phyloP scores from a whole-genome alignment of 192 early-diverging fungal genomes.

The Pecoramyces ruminantium region DNA sequence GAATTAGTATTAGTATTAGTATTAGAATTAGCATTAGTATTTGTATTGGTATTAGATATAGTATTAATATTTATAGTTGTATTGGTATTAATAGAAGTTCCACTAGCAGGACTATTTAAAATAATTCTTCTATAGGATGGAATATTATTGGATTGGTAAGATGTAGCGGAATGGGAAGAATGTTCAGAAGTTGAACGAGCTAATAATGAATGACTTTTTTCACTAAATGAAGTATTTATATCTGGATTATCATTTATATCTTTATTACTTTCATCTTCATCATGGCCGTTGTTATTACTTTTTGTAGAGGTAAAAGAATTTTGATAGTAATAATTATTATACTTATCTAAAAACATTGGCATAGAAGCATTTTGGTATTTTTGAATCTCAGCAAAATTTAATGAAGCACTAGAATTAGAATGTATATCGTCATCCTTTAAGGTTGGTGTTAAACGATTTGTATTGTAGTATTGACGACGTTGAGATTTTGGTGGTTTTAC shows the following conservation, averaged over 20 bases:
- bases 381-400: not conserved
- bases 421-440: not conserved
- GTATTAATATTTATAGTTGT: too few species aligned
- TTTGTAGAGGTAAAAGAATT: not conserved
- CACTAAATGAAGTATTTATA: not conserved
- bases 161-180: not conserved
- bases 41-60: too few species aligned
- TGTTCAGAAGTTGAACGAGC: not conserved
- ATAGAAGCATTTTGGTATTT: not conserved
- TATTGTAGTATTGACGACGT: not conserved
- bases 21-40: too few species aligned
- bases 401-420: not conserved
- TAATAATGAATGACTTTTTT: not conserved
- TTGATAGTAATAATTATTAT: not conserved
- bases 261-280: not conserved
- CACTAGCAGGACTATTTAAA: too few species aligned
- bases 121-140: too few species aligned
- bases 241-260: not conserved
- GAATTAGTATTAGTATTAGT: too few species aligned
- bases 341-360: not conserved
- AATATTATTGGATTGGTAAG: not conserved
- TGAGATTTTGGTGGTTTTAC: not conserved
- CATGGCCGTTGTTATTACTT: not conserved
- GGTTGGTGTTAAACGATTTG: not conserved
- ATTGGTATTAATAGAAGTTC: too few species aligned